Base-by-base conservation (phyloP, 2,329 filamentous ascomycete species). In the Phyllosticta citrichinensis region DNA sequence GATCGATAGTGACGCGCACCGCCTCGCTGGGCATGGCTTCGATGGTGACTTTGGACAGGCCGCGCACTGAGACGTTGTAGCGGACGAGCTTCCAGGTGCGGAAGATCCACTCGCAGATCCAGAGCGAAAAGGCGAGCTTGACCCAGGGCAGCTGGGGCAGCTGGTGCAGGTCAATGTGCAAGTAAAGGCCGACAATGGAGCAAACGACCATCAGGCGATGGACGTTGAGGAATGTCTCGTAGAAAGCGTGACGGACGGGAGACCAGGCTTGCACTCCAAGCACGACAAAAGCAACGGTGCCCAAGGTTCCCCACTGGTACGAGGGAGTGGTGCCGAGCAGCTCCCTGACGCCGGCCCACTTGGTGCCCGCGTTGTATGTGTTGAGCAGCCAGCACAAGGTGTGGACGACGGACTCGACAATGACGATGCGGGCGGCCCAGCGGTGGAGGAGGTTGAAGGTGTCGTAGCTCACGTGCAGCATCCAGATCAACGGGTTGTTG, bases 381-480 rank as follows among this genome's bases (percentile, higher is more conserved):
- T 91, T 89, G 66, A 89, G 82, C 22, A 84, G 77, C 89, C 91
- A 97, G 52, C 84, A 83, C 47, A 83, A 67, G 2, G 86, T 86
- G 74, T 95, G 90, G 14, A 87, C 79, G 55, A 91, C 67, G n/a
- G 81, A 76, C 71, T 93, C 86, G 1, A 86, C 62, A 24, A 90
- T 83, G 51, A 88, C 82, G 52, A 92, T 83, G 25, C 90, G 83
- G 27, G 89, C 90, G 64, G 90, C 83, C 89, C 89, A 95, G 65
- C 90, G 83, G 73, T 95, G 90, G 57, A 94, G 78, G 9, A 94
- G 85, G 72, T 97, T 97, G 81, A 95, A 97, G 0, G 92, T 96
- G 74, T 97, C 94, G 76, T 97, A 99, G 73, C 89, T 93, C 72
- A 97, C 87, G 67, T 87, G 84, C 62, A 97, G 81, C 35, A 95